phyloP scores from a whole-genome alignment of 305 asterid species.

The Withania somnifera region DNA sequence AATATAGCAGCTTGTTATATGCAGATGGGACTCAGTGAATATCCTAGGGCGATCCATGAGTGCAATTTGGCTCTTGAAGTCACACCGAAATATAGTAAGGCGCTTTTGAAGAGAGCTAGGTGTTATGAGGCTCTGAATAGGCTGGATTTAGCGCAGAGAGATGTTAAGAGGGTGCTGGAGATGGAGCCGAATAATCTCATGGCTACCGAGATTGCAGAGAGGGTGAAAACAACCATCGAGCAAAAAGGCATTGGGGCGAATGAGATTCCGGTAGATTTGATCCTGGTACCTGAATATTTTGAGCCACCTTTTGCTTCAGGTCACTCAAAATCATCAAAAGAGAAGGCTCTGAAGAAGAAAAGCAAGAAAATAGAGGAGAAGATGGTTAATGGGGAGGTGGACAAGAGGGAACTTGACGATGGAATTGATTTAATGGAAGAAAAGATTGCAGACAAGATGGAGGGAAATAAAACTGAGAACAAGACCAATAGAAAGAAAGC shows the following conservation, averaged over 20 bases:
- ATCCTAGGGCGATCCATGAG: slow-evolving; percentile 73
- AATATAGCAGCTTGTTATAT: slow-evolving; percentile 82
- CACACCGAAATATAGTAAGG: slow-evolving; percentile 79
- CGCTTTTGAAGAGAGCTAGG: slow-evolving; percentile 78
- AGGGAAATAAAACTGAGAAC: slow-evolving; percentile 10
- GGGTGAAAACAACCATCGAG: slow-evolving; percentile 45
- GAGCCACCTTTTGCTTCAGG: slow-evolving; percentile 32
- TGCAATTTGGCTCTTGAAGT: slow-evolving; percentile 90
- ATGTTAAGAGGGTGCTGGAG: slow-evolving; percentile 50
- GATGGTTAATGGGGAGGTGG: slow-evolving; percentile 15
- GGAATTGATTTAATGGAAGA: slow-evolving; percentile 4
- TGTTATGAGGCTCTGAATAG: slow-evolving; percentile 80
- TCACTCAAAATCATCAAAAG: slow-evolving; percentile 26
- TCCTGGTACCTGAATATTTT: slow-evolving; percentile 38
- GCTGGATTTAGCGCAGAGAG: slow-evolving; percentile 66
- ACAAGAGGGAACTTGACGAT: slow-evolving; percentile 11
- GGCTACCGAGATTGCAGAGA: slow-evolving; percentile 64
- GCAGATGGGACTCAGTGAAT: slow-evolving; percentile 78
- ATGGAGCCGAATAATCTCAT: slow-evolving; percentile 72
- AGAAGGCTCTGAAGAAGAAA: slow-evolving; percentile 44
- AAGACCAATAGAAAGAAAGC: not conserved
- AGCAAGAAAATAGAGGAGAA: slow-evolving; percentile 19
- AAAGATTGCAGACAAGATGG: slow-evolving; percentile 6
- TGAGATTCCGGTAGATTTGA: slow-evolving; percentile 26
- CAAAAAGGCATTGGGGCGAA: slow-evolving; percentile 24